Base-by-base conservation (phyloP, 495 filamentous ascomycete species). In the Durotheca rogersii region DNA sequence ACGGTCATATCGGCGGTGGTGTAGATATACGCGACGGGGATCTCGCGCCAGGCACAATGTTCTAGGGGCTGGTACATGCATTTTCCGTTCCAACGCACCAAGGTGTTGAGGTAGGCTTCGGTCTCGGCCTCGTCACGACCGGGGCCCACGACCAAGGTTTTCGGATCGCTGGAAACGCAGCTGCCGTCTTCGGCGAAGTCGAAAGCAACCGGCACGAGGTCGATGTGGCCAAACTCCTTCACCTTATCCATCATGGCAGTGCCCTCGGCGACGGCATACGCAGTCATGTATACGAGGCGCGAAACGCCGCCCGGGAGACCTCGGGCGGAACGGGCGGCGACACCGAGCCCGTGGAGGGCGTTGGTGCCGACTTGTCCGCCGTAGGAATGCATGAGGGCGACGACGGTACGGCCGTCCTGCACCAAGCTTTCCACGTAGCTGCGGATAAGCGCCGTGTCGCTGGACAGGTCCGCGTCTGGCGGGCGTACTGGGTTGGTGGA, bases 21-120 rank as follows among this genome's bases (percentile, higher is more conserved):
- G 6, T 42, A 35, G 25, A 73, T 47, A 62, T 74, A 75, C 1
- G 64, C 69, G 14, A 64, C 48, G 4, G 71, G 69, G 23, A 74
- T 58, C n/a, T 57, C 51, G 32, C 51, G 51, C 74, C 72, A 77
- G 0, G 67, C 67, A 4, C 27, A 44, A 10, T 21, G 41, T 30
- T 47, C 40, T 4, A 46, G 46, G 4, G 32, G 11, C 17, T 63
- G 48, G 15, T 52, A 51, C 42, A 70, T 65, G 34, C 36, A 39
- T 1, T 44, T 51, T 7, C 59, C 55, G 25, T 69, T 72, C 58
- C 64, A 70, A 6, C 62, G 49, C 15, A 63, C 60, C 1, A 77
- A 44, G 1, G 53, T 55, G 4, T 2, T 7, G 7, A 64, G 9
- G 34, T 64, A 68, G 0, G 31, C 34, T 11, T 62, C 49, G 0